A percentile compares a stretch with the other conserved stretches of the same genome.
These are phyloP conservation scores for Candida schatavii DNA, from an alignment of 805 yeast species.

Conservation along the genomic window DNA sequence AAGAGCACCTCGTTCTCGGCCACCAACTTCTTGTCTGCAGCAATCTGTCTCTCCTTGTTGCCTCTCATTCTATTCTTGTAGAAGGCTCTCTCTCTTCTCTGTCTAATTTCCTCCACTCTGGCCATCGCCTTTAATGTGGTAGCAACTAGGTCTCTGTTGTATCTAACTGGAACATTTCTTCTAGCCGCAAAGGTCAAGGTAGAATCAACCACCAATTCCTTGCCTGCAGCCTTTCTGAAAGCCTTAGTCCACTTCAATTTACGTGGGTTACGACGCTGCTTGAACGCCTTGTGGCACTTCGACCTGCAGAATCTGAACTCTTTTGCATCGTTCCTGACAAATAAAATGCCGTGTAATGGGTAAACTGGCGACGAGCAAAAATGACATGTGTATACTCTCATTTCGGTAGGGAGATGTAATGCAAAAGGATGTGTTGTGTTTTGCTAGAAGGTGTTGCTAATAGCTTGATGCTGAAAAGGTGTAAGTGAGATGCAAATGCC, in stretches of 20 bases:
- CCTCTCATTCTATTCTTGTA: conserved; percentile 99
- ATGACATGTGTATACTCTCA: conserved; percentile 91
- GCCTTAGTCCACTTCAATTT: conserved; percentile 98
- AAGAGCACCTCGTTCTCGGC: conserved; percentile 85
- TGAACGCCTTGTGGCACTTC: conserved; percentile 95
- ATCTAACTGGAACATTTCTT: conserved; percentile 96
- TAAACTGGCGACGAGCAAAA: conserved; percentile 97
- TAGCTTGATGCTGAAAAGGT: too few species aligned
- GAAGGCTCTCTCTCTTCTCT: conserved; percentile 96
- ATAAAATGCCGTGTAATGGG: conserved; percentile 83
- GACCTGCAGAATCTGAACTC: conserved; percentile 97
- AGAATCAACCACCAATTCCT: conserved; percentile 95
- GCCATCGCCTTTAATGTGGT: conserved; percentile 94
- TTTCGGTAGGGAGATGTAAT: conserved; percentile 20
- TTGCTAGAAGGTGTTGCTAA: too few species aligned
- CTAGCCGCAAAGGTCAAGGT: conserved; percentile 95
- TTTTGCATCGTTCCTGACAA: conserved; percentile 96
- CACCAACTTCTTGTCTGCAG: conserved; percentile 83
- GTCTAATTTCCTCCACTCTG: conserved; percentile 93
- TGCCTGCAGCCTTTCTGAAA: conserved; percentile 98
- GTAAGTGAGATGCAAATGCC: too few species aligned
- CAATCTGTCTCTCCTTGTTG: conserved; percentile 82
- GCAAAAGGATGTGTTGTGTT: neutral
- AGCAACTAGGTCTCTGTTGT: conserved; percentile 93
- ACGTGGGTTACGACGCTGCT: conserved; percentile 97